Evolutionary conservation across 768 basidiomycete species (phyloP).

Genomic region (Naganishia antarctica): DNA sequence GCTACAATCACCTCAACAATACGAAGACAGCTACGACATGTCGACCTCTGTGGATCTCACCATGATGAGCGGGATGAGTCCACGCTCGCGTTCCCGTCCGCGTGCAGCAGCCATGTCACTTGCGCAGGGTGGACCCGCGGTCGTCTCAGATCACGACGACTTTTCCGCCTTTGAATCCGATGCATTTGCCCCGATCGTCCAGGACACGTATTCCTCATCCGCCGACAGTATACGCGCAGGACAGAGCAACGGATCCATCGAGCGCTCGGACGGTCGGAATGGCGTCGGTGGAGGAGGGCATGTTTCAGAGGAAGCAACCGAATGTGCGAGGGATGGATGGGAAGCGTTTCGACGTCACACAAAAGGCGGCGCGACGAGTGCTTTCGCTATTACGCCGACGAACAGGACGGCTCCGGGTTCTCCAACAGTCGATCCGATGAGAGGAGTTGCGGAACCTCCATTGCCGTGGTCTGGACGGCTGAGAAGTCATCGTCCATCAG

Average conservation of each 20-base stretch:
- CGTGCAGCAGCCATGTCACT: constrained; percentile 12
- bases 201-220: constrained; percentile 1
- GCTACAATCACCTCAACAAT: not conserved
- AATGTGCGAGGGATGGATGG: constrained; percentile 5
- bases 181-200: constrained; percentile 16
- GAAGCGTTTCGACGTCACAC: constrained; percentile 8
- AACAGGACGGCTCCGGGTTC: constrained; percentile 13
- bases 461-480: constrained; percentile 13
- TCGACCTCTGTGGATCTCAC: not conserved
- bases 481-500: not conserved
- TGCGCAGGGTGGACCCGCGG: not conserved
- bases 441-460: not conserved
- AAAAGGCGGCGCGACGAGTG: not conserved
- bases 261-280: not conserved
- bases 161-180: constrained; percentile 17
- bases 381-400: constrained; percentile 14
- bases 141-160: constrained; percentile 6
- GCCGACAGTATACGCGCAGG: not conserved
- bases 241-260: not conserved
- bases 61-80: not conserved
- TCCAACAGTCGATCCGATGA: not conserved
- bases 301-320: not conserved
- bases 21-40: constrained; percentile 14
- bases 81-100: constrained; percentile 7
- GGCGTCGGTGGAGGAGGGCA: not conserved